Base-by-base conservation (phyloP, 176 grass and related monocot genomes). In the Rhipidocladum racemiflorum region DNA sequence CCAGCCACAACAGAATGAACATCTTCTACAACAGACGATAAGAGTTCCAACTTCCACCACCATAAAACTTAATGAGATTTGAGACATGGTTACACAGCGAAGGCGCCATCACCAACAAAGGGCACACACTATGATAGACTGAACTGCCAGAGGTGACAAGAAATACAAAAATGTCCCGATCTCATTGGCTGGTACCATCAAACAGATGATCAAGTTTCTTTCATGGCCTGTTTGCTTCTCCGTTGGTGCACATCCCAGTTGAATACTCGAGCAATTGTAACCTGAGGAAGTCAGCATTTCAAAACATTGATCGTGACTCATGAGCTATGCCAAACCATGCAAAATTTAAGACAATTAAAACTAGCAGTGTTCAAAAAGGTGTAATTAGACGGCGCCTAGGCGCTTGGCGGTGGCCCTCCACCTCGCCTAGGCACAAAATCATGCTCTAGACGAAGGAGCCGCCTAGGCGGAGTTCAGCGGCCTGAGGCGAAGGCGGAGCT, bases 241-340 rank as follows among this genome's bases (percentile, higher is more conserved):
- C 96, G 81, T 71, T 99, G 96, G 73, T 96, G 96, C 76, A 99
- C 96, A 49, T 99, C 96, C 96, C 96, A 99, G 69, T 99, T 99
- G 81, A 95, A 99, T 43, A 99, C 89, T 9, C 96, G 89, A 43
- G 96, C 96, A 39, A 93, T 91, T 34, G 93, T 99, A 81, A 99
- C 96, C 96, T 99, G 84, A 35, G 0, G 23, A 38, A 67, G 45
- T 60, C 48, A 28, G 40, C 54, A 57, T 81, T 85, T 36, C 36
- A 61, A 3, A 20, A n/a, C 32, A 65, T 7, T 49, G 24, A 35
- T 28, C 4, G 55, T 27, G 34, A 59, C n/a, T 23, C 7, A 14
- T 51, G 73, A 30, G 30, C 12, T 12, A 40, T 23, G 15, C 29
- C 2, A 4, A 75, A 68, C 14, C 3, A 12, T 4, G 6, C 18